Evolutionary conservation across 163 green algal species (phyloP).

Genomic region (Scenedesmus sp.): DNA sequence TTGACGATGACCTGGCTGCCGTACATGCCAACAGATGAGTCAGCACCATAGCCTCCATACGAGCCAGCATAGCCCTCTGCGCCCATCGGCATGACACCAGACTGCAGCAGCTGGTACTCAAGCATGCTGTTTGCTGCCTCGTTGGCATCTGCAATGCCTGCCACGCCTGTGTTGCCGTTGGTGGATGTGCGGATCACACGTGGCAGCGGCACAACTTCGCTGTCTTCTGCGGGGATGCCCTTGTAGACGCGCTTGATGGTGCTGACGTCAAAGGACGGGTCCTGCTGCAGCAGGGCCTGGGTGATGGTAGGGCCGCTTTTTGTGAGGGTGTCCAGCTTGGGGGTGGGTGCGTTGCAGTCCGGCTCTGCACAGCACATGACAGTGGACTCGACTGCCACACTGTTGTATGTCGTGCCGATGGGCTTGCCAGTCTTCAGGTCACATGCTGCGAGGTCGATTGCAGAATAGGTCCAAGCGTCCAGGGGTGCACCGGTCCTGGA

Average conservation of each 20-base stretch:
- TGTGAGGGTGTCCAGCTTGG: slow-evolving; percentile 8
- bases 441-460: background rate
- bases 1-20: background rate
- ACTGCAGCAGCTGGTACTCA: background rate
- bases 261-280: slow-evolving; percentile 3
- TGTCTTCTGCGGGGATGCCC: background rate
- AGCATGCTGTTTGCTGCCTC: background rate
- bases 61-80: background rate
- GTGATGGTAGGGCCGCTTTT: slow-evolving; percentile 7
- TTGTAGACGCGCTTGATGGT: background rate
- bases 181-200: background rate
- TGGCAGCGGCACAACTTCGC: background rate
- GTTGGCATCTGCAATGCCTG: background rate
- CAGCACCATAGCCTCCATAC: slow-evolving; percentile 3
- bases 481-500: background rate
- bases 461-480: background rate
- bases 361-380: slow-evolving; percentile 4
- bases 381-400: background rate
- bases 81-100: background rate
- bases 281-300: background rate
- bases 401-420: background rate
- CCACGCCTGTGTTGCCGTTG: background rate
- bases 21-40: background rate
- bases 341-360: background rate
- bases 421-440: background rate